Percentiles rank a stretch among this genome's conserved stretches.
phyloP scores from a whole-genome alignment of 108 stramenopile species.

The Mediolabrus comicus region DNA sequence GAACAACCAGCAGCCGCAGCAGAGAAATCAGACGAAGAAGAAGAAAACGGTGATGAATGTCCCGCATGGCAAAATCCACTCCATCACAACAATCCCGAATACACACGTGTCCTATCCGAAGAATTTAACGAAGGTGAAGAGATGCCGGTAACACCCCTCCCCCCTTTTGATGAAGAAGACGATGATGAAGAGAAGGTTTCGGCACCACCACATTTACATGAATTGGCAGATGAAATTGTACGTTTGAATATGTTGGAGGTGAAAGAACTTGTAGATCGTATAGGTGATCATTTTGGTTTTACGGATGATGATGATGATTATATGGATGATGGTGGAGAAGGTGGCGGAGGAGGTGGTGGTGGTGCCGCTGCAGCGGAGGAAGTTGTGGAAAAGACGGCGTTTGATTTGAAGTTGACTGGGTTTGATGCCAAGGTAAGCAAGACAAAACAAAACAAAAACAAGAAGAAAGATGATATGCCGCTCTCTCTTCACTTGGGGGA shows the following conservation, averaged over 20 bases:
- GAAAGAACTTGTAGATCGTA: slow-evolving; percentile 66
- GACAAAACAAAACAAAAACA: no score
- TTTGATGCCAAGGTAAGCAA: slow-evolving; percentile 94
- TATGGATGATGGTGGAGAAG: slow-evolving; percentile 40
- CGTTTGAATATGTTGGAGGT: slow-evolving; percentile 74
- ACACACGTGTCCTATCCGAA: slow-evolving; percentile 45
- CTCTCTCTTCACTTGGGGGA: no score
- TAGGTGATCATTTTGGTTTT: slow-evolving; percentile 81
- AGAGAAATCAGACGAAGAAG: no score
- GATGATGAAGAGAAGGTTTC: slow-evolving; percentile 29
- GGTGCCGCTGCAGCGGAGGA: slow-evolving; percentile 50
- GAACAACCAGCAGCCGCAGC: neutral
- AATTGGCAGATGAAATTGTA: slow-evolving; percentile 69
- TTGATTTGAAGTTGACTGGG: slow-evolving; percentile 84
- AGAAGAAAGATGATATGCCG: no score
- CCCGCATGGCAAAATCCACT: slow-evolving; percentile 76
- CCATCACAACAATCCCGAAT: slow-evolving; percentile 66
- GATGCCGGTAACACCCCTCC: slow-evolving; percentile 59
- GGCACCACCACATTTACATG: slow-evolving; percentile 63
- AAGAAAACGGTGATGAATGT: slow-evolving; percentile 43
- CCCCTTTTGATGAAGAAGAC: slow-evolving; percentile 51
- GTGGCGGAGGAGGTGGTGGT: slow-evolving; percentile 30
- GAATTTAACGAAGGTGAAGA: slow-evolving; percentile 71
- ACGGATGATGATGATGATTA: slow-evolving; percentile 52
- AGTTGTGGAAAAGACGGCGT: slow-evolving; percentile 69